These are phyloP conservation scores for Vinca major DNA, from an alignment of 305 asterid genomes.

Conservation along the genomic window DNA sequence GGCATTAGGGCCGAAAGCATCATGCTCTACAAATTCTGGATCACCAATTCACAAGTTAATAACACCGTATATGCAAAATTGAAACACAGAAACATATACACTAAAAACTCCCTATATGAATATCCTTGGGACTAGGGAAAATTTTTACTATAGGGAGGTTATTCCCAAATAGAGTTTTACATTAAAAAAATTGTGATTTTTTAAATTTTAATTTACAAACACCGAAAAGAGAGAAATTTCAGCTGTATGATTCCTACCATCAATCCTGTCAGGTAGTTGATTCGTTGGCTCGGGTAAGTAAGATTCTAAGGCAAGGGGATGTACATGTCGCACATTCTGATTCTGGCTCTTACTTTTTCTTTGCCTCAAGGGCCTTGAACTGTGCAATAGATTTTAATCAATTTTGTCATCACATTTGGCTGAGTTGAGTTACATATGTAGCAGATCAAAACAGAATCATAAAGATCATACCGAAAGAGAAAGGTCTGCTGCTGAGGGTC, in stretches of 20 bases:
- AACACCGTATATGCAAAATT: conserved; percentile 12
- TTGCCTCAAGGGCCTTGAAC: conserved; percentile 62
- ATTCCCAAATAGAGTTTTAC: too few relatives aligned
- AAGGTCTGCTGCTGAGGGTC: conserved; percentile 89
- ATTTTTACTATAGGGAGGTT: too few relatives aligned
- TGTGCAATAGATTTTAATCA: conserved; percentile 25
- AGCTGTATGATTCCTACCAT: conserved; percentile 43
- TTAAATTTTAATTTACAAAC: background rate
- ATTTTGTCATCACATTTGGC: conserved; percentile 24
- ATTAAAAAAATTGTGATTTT: too few relatives aligned
- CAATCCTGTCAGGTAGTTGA: conserved; percentile 53
- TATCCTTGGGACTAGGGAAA: too few relatives aligned
- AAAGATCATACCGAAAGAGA: conserved; percentile 56
- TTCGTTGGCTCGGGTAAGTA: conserved; percentile 42
- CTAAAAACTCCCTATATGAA: background rate
- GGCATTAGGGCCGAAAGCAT: conserved; percentile 53
- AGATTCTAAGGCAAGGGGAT: conserved; percentile 57
- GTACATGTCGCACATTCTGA: conserved; percentile 61
- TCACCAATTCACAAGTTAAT: conserved; percentile 25
- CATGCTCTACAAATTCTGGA: conserved; percentile 44
- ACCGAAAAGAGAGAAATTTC: background rate
- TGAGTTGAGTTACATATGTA: conserved; percentile 13
- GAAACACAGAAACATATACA: background rate
- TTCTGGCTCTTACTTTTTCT: conserved; percentile 39
- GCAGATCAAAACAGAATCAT: conserved; percentile 15